A percentile compares a stretch with the other conserved stretches of the same genome.
Evolutionary conservation across 2,329 filamentous ascomycete species (phyloP).

Genomic region (Xylariaceae sp.): DNA sequence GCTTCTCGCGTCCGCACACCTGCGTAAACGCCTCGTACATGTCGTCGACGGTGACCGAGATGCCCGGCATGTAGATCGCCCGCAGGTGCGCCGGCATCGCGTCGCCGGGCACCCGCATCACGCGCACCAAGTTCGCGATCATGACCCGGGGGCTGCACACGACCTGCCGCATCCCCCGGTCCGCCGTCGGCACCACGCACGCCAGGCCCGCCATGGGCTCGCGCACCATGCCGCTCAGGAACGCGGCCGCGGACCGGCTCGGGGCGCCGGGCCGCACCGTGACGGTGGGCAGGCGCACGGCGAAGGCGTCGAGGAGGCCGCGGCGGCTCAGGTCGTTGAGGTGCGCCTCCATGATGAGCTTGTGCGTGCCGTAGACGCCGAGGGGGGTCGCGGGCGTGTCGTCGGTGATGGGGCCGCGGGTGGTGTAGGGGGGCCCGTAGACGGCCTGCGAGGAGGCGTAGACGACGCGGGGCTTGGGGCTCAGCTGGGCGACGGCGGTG

Average conservation of each 20-base stretch:
- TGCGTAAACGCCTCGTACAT: slow-evolving; percentile 54
- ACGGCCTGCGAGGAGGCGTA: slow-evolving; percentile 60
- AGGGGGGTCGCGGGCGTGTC: slow-evolving; percentile 52
- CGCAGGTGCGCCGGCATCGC: slow-evolving; percentile 43
- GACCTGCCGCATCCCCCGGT: slow-evolving; percentile 47
- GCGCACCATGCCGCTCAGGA: slow-evolving; percentile 60
- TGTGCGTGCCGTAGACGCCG: slow-evolving; percentile 59
- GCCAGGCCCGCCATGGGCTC: slow-evolving; percentile 54
- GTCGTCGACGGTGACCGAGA: slow-evolving; percentile 53
- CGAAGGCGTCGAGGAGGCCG: slow-evolving; percentile 53
- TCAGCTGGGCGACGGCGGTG: slow-evolving; percentile 40
- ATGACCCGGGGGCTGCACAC: slow-evolving; percentile 49
- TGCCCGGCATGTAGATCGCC: slow-evolving; percentile 54
- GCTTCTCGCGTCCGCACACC: slow-evolving; percentile 50
- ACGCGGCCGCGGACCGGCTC: slow-evolving; percentile 58
- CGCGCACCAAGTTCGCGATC: slow-evolving; percentile 48
- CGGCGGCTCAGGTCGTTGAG: slow-evolving; percentile 60
- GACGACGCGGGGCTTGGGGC: slow-evolving; percentile 52
- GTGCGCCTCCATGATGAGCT: slow-evolving; percentile 57
- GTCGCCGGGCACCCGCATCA: slow-evolving; percentile 33
- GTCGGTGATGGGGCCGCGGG: slow-evolving; percentile 55
- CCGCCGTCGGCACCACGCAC: slow-evolving; percentile 48
- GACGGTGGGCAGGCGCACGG: slow-evolving; percentile 57
- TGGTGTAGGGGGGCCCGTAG: too few relatives aligned
- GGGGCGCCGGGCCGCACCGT: slow-evolving; percentile 57